Base-by-base conservation (phyloP, 1,284 basidiomycete genomes). In the Melampsora larici-populina region DNA sequence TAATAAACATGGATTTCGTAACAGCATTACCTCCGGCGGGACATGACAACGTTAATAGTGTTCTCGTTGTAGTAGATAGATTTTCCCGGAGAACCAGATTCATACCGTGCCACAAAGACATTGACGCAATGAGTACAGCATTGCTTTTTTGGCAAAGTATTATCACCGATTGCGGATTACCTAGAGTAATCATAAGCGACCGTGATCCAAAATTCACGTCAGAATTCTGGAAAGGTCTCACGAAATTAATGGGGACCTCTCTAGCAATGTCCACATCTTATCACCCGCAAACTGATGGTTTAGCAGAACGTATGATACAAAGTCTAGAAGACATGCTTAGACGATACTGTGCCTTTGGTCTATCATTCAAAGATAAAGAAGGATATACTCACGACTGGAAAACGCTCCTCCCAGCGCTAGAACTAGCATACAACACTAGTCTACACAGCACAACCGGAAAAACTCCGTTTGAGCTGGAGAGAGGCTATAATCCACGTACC, bases 231-330 rank as follows among this genome's bases (percentile, higher is more conserved):
- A 81, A 79, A 9, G 75, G 83, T 0, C 78, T 87, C 0, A 80
- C 85, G 70, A 67, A 80, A 26, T 79, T 86, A 0, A 81, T 85
- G 0, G 83, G 84, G 0, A 81, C 83, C 8, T 81, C 85, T 60
- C 79, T 87, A 0, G 78, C 80, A 1, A 84, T 88, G 84, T 87
- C 85, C 0, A 85, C 84, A 1, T 80, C 85, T 0, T 88, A 85
- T 68, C 86, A 87, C 72, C 87, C 86, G 0, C 80, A n/a, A n/a
- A n/a, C n/a, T n/a, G n/a, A n/a, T n/a, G n/a, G n/a, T n/a, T n/a
- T n/a, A n/a, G n/a, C n/a, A n/a, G n/a, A n/a, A n/a, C n/a, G n/a
- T n/a, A n/a, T n/a, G n/a, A n/a, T n/a, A n/a, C n/a, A n/a, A n/a
- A n/a, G n/a, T n/a, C n/a, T n/a, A n/a, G n/a, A n/a, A n/a, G n/a